A percentile compares a stretch with the other conserved stretches of the same genome.
Conservation (phyloP, 1,139 yeast species). For the Candida neerlandica region DNA sequence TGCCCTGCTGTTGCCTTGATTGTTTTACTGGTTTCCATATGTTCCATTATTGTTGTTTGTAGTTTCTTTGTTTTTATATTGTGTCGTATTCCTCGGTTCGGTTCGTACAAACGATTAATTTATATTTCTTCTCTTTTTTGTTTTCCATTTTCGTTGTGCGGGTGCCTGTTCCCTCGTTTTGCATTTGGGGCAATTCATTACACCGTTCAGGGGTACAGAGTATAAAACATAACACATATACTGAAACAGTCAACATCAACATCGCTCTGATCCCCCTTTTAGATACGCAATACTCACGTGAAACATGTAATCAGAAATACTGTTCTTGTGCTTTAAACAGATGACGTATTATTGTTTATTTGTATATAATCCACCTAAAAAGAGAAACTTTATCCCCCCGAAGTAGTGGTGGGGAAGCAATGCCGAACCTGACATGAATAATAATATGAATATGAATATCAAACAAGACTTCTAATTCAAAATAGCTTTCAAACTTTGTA, state of each 20-base stretch:
- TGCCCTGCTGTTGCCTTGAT: too few relatives aligned
- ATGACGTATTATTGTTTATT: neutral
- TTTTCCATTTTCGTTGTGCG: neutral
- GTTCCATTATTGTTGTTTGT: too few relatives aligned
- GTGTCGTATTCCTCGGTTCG: too few relatives aligned
- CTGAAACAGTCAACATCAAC: neutral
- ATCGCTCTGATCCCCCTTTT: neutral
- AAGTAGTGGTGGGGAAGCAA: neutral
- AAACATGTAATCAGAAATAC: neutral
- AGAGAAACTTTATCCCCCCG: neutral
- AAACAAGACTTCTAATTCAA: constrained; percentile 8
- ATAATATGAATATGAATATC: neutral
- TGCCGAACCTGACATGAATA: neutral
- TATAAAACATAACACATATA: too few relatives aligned
- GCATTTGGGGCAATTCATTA: neutral
- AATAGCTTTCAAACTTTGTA: constrained; percentile 41
- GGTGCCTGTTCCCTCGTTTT: neutral
- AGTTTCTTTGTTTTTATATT: too few relatives aligned
- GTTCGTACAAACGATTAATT: too few relatives aligned
- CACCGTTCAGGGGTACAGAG: neutral
- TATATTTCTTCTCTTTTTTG: too few relatives aligned
- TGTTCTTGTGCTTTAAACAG: neutral
- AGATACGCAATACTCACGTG: neutral
- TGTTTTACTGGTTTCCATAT: too few relatives aligned
- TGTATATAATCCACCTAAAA: neutral